Evolutionary conservation across 2,329 filamentous ascomycete species (phyloP), one percentile per base, ranked within the genome.

Genomic region (Lecanicillium sp.): DNA sequence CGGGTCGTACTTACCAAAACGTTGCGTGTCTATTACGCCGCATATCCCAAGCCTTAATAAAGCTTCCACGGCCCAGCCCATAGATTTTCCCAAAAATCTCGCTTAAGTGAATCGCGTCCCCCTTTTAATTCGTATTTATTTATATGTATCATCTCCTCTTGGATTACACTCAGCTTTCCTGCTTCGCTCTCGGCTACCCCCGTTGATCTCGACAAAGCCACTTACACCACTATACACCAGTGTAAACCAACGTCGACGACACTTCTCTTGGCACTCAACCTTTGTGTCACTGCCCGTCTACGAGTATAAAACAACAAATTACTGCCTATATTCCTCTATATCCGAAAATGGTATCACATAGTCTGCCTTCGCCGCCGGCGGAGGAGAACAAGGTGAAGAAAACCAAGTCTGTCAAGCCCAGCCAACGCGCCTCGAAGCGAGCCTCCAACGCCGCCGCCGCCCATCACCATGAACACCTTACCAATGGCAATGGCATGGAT

Each of bases 371-470:
- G 40, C 70, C 71, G 48, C 71, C 72, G 12, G 63, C 65, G 38
- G 72, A 71, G 57, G 68, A 69, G 5, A 51, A 56, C 46, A 68
- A 63, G 20, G 15, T 53, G 53, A 19, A 63, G 59, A 49, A 68
- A 50, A 58, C 62, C 42, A 73, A 73, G 48, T 54, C 64, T 14
- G 57, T 66, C 45, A 75, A 74, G 58, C 60, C 67, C 17, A 57
- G 65, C 46, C 67, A 73, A 51, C 69, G 71, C 45, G 61, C 63
- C 16, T 63, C 69, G 29, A 76, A 76, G 53, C 67, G 71, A 44
- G 62, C 71, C 46, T 60, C 61, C 27, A 57, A 47, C 33, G 53
- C 55, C 27, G 53, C 59, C 30, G 51, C 54, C 19, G 47, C 52
- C 30, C 59, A 58, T 42, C 59, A 63, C 43, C 61, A 65, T 38